Evolutionary conservation across 257 asterid species (phyloP), one percentile per base, ranked within the genome.

Genomic region (Osmanthus fragrans): DNA sequence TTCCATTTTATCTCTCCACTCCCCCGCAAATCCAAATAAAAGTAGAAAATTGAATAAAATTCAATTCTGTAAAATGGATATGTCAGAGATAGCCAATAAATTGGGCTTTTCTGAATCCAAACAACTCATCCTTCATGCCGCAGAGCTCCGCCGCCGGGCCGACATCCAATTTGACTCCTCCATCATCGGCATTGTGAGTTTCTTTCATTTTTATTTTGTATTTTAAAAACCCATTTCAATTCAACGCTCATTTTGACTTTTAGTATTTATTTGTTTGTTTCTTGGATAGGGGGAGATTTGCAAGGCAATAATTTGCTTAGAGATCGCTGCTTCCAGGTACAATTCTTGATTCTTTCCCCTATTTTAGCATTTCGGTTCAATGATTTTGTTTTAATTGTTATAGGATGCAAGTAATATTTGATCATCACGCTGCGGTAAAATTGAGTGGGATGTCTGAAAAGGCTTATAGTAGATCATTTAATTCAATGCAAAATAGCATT

Each of bases 101-200:
- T 79, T 96, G 60, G 90, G 89, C 47, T 81, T 96, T 34, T 82
- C 97, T 0, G 89, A 89, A 51, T 81, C 92, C 82, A 96, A 92
- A 51, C 84, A 60, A 18, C 83, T 95, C 37, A 77, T 87, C 54
- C 94, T 94, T 18, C 90, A 88, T 84, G 98, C 99, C 8, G 95
- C 97, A 54, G 99, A 95, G 86, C 93, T 95, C 79, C 97, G 99
- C 73, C 97, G 99, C 65, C 94, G 77, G 21, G 98, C 97, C 63
- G 99, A 96, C 69, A 82, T 92, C 67, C 97, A 93, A 72, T 96
- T 96, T 76, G 87, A 96, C 64, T 93, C 98, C 32, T 96, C 99
- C 71, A 65, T 87, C 47, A 93, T 93, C 71, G 97, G 99, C 49
- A 91, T 96, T 10, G 99, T 94, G 87, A 27, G 96, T 75, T 18